Base-by-base conservation (phyloP, 116 monocot species). In the Trichopus zeylanicus region DNA sequence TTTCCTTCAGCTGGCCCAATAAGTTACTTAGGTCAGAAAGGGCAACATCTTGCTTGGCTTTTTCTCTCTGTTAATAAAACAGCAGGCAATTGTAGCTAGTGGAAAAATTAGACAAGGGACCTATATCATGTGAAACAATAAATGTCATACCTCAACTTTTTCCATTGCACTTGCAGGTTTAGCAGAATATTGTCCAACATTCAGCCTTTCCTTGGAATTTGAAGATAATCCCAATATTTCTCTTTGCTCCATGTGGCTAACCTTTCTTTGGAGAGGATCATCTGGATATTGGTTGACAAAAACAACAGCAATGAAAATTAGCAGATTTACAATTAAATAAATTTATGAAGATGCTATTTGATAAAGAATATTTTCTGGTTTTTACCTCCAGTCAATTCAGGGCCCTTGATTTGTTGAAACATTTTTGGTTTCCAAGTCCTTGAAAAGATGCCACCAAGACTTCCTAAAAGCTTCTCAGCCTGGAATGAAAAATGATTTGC, bases 391-490 rank as follows among this genome's bases (percentile, higher is more conserved):
- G 74, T 25, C 3, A 81, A 60, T 16, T 63, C 38, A 33, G 85
- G 85, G 18, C 81, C 85, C 60, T 85, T 80, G 46, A 90, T 79
- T 47, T 67, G 26, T 13, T 60, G 76, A 29, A 28, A 48, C 32
- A 68, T 81, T 59, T 76, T 75, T n/a, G 85, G 84, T 38, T 85
- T 85, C 90, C 85, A 85, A 13, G 72, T 67, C 66, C 61, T 85
- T n/a, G n/a, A n/a, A n/a, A n/a, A n/a, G n/a, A n/a, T n/a, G n/a
- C n/a, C n/a, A n/a, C n/a, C n/a, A n/a, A 89, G 73, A 69, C 81
- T 84, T 12, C 75, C 78, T 53, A 83, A 52, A 32, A 83, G 78
- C 49, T 64, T 61, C 46, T 83, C 83, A 46, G 78, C 65, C 83
- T 77, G 67, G 37, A 10, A 57, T 20, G n/a, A n/a, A n/a, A n/a